Conservation (phyloP, 208 protist genomes). For the Leishmania lainsoni region DNA sequence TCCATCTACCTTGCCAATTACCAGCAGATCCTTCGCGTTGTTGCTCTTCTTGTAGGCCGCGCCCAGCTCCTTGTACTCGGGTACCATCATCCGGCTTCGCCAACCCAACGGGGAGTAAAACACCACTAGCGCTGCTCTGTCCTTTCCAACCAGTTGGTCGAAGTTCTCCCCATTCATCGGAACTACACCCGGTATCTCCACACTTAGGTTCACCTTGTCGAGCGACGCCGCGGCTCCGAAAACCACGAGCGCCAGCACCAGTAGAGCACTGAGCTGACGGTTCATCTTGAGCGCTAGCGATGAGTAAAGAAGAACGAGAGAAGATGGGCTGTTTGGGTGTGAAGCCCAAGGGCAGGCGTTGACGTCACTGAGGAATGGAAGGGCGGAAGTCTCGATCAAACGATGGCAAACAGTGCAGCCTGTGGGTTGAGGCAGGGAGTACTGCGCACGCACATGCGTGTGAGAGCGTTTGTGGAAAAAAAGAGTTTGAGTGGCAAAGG, state of each 20-base stretch:
- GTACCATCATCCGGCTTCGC: constrained; percentile 71
- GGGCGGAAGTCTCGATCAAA: too few species aligned
- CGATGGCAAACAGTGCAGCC: too few species aligned
- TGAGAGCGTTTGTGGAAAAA: neutral
- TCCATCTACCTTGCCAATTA: constrained; percentile 77
- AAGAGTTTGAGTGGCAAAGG: neutral
- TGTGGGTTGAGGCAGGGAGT: too few species aligned
- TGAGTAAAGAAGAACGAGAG: neutral
- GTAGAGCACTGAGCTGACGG: neutral
- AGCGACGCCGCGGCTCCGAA: constrained; percentile 16
- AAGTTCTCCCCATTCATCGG: constrained; percentile 61
- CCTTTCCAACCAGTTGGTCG: constrained; percentile 53
- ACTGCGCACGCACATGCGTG: neutral
- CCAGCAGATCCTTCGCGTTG: constrained; percentile 34
- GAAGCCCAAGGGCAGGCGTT: too few species aligned
- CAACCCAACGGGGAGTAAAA: constrained; percentile 94
- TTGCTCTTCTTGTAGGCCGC: constrained; percentile 34
- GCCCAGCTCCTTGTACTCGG: constrained; percentile 39
- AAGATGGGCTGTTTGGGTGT: neutral
- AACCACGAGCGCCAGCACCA: constrained; percentile 16
- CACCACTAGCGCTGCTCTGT: constrained; percentile 55
- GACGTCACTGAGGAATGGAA: too few species aligned
- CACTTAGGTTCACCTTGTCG: constrained; percentile 31
- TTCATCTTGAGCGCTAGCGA: neutral
- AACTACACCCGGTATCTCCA: constrained; percentile 36